Conservation (phyloP, 345 rosid genomes). For the Corymbia maculata region DNA sequence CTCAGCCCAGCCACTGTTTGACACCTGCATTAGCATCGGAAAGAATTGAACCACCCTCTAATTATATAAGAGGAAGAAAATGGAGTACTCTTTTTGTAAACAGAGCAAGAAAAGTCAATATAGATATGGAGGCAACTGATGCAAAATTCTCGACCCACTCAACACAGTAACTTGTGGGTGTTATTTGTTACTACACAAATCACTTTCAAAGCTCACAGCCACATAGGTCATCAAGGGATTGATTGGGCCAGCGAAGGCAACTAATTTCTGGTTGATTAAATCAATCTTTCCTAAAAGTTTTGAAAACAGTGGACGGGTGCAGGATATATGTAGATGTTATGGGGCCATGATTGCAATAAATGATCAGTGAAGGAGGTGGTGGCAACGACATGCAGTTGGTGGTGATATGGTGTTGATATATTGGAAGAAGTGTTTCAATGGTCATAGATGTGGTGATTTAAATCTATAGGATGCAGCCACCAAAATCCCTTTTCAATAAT, state of each 20-base stretch:
- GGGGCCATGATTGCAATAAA: neutral
- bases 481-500: neutral
- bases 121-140: neutral
- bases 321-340: neutral
- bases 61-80: neutral
- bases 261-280: neutral
- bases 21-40: slow-evolving; percentile 35
- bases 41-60: neutral
- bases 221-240: neutral
- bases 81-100: neutral
- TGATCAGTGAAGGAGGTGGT: neutral
- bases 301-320: neutral
- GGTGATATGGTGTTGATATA: neutral
- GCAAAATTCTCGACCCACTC: neutral
- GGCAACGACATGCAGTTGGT: neutral
- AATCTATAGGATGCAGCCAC: neutral
- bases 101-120: neutral
- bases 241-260: neutral
- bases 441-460: neutral
- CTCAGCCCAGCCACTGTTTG: slow-evolving; percentile 91
- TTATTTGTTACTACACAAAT: neutral
- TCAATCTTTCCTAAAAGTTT: neutral
- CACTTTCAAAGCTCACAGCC: neutral
- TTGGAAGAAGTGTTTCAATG: neutral
- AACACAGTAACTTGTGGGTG: neutral